These are phyloP conservation scores for Cyclotella distinguenda DNA, from an alignment of 108 stramenopile species.

Conservation along the genomic window DNA sequence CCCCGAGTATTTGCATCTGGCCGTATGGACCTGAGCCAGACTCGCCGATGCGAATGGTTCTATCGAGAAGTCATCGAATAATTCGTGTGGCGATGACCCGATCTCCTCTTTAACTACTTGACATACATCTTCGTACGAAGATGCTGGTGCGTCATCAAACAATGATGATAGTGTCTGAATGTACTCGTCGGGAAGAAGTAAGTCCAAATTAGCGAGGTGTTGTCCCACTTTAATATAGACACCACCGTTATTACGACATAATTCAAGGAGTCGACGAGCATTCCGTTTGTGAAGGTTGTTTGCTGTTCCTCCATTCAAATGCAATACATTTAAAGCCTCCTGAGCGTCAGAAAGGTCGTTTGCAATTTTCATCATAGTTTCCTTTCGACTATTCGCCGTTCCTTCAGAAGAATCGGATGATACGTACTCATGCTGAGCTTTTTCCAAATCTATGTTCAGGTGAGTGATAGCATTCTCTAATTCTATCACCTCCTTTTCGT, in stretches of 20 bases:
- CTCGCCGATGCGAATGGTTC: conserved; percentile 91
- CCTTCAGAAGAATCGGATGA: neutral
- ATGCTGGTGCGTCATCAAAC: conserved; percentile 79
- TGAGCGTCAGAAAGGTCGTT: conserved; percentile 51
- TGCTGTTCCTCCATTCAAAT: conserved; percentile 10
- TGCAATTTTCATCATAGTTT: conserved; percentile 61
- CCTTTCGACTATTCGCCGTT: conserved; percentile 38
- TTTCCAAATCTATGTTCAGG: conserved; percentile 50
- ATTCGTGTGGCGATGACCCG: conserved; percentile 64
- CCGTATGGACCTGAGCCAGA: conserved; percentile 90
- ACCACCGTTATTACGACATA: conserved; percentile 86
- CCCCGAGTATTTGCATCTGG: conserved; percentile 64
- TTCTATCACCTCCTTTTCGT: conserved; percentile 21
- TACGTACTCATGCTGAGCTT: conserved; percentile 67
- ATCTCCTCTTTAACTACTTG: conserved; percentile 81
- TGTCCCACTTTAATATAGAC: conserved; percentile 84
- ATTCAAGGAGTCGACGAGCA: conserved; percentile 69
- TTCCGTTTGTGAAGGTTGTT: conserved; percentile 53
- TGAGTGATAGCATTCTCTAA: conserved; percentile 47
- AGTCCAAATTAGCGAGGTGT: conserved; percentile 90
- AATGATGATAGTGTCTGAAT: conserved; percentile 69
- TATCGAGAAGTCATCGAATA: conserved; percentile 79
- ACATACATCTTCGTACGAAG: conserved; percentile 49
- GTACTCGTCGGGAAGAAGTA: conserved; percentile 87
- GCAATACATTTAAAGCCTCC: conserved; percentile 35